These are phyloP conservation scores for Chlorella variabilis DNA, from an alignment of 163 green algal species.

Conservation along the genomic window DNA sequence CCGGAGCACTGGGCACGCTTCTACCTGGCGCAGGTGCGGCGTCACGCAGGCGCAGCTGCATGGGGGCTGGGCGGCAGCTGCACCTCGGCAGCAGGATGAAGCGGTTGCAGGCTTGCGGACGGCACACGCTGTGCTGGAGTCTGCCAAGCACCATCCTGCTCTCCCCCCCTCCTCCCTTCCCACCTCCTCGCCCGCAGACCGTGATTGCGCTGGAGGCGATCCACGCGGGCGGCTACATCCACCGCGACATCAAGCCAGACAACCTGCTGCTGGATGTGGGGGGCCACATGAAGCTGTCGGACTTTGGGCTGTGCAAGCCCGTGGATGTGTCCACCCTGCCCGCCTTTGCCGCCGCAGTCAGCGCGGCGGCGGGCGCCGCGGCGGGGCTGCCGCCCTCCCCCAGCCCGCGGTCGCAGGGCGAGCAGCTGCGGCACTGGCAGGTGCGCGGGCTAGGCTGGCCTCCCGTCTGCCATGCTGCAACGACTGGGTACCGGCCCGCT, in stretches of 20 bases:
- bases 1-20: conserved; percentile 87
- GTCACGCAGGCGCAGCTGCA: not conserved
- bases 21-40: conserved; percentile 82
- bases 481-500: too few relatives aligned
- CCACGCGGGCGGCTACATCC: conserved; percentile 93
- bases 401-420: conserved; percentile 45
- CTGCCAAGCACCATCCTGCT: not conserved
- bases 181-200: conserved; percentile 11
- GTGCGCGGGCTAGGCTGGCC: not conserved
- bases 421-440: conserved; percentile 78
- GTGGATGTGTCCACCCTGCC: conserved; percentile 75
- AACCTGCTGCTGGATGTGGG: conserved; percentile 91
- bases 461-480: too few relatives aligned
- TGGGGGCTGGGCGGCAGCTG: not conserved
- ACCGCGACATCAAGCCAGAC: conserved; percentile 99
- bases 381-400: conserved; percentile 20
- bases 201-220: conserved; percentile 93
- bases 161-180: not conserved
- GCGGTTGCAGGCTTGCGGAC: too few relatives aligned
- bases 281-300: conserved; percentile 96
- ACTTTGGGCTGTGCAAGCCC: conserved; percentile 99
- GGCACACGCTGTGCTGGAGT: too few relatives aligned
- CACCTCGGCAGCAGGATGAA: too few relatives aligned
- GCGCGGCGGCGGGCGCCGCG: not conserved
- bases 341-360: conserved; percentile 36